Base-by-base conservation (phyloP, 2,329 filamentous ascomycete genomes). In the Colletotrichum spaethianum region DNA sequence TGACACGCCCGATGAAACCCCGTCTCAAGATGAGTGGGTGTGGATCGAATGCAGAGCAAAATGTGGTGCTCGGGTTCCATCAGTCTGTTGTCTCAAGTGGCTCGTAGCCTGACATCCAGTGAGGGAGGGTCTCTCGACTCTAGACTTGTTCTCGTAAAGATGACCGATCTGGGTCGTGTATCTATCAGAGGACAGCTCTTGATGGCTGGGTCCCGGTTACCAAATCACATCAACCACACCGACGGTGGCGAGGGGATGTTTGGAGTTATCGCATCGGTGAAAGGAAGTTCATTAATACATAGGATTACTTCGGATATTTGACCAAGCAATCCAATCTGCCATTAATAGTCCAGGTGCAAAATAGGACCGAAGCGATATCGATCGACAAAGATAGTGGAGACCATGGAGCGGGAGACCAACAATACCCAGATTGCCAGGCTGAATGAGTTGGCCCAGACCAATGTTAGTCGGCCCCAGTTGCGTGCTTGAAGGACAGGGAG, bases 351-450 rank as follows among this genome's bases (percentile, higher is more conserved):
- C 33, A 63, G 16, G n/a, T 14, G 36, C 14, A 28, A 28, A 14
- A 40, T 28, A 9, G 50, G 33, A 23, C 31, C 23, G 28, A 46
- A 38, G 53, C 11, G 16, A 11, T 26, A 38, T 55, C 42, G 67
- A 70, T 70, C 62, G 26, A 28, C 40, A 60, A 26, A 26, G 16
- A 50, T 28, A 20, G 60, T 65, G 60, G 67, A 36, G 55, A 46
- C 40, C 33, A 23, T 53, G 26, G 56, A 11, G 46, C 3, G 62
- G 40, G 53, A 56, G n/a, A 31, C 40, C 31, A 60, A 52, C 44
- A 40, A 26, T n/a, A 40, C 16, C 44, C 44, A 8, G 28, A 50
- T 52, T 28, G 33, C 46, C 23, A 31, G 33, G 23, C 9, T 40
- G 9, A 33, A 31, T 38, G 16, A 50, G 23, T 33, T 56, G 62